Evolutionary conservation across 106 monocot species (phyloP).

Genomic region (Ottelia alismoides): DNA sequence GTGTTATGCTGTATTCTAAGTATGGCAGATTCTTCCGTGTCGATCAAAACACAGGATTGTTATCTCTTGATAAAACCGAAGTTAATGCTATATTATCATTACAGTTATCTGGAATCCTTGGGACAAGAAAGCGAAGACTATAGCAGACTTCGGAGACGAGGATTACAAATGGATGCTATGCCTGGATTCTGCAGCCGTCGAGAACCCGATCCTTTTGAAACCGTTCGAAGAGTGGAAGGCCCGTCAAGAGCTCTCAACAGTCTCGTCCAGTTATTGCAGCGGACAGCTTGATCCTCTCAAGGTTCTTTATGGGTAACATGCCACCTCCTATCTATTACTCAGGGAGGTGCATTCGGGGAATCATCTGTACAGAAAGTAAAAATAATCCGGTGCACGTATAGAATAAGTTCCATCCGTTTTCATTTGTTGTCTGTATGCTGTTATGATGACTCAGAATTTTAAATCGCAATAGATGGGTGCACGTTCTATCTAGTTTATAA

Average conservation of each 20-base stretch:
- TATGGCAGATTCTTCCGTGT: too few relatives aligned
- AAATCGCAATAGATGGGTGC: too few relatives aligned
- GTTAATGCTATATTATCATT: too few relatives aligned
- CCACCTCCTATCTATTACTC: not conserved
- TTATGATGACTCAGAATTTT: too few relatives aligned
- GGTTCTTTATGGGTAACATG: conserved; percentile 16
- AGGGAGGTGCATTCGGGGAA: too few relatives aligned
- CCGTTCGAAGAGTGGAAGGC: conserved; percentile 43
- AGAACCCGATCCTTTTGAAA: conserved; percentile 30
- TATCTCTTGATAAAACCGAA: too few relatives aligned
- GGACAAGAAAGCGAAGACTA: conserved; percentile 40
- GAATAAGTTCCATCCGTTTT: too few relatives aligned
- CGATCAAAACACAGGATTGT: too few relatives aligned
- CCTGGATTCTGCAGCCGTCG: conserved; percentile 39
- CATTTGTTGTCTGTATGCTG: too few relatives aligned
- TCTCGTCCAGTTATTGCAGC: conserved; percentile 51
- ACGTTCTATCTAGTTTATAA: too few relatives aligned
- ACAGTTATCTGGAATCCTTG: conserved; percentile 59
- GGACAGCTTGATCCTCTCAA: conserved; percentile 48
- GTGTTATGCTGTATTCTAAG: not conserved
- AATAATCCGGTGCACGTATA: too few relatives aligned
- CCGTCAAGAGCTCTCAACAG: conserved; percentile 35
- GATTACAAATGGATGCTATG: conserved; percentile 50
- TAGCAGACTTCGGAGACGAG: conserved; percentile 49
- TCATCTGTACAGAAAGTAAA: too few relatives aligned